Evolutionary conservation across 2,329 filamentous ascomycete species (phyloP).

Genomic region (Gnomoniopsis smithogilvyi): DNA sequence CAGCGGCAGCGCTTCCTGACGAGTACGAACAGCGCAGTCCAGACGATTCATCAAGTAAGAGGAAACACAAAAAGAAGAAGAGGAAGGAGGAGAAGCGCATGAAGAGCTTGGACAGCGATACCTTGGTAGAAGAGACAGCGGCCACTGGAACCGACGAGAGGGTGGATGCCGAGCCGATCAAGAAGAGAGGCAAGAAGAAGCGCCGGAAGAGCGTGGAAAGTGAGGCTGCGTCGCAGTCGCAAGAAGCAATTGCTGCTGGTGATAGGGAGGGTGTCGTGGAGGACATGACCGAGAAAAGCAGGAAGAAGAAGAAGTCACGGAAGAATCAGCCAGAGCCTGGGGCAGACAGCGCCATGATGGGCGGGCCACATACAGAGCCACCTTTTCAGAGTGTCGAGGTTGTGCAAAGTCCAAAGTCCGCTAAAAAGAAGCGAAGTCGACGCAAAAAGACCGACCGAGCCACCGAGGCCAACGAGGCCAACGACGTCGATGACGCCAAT

Average conservation of each 20-base stretch:
- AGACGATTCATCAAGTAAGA: not conserved
- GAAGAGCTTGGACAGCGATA: not conserved
- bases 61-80: not conserved
- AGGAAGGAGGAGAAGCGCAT: conserved; percentile 3
- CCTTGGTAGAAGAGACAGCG: not conserved
- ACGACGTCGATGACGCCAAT: too few species aligned
- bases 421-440: conserved; percentile 5
- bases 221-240: not conserved
- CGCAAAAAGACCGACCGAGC: not conserved
- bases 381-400: not conserved
- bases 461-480: too few species aligned
- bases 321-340: not conserved
- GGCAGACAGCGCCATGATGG: not conserved
- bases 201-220: not conserved
- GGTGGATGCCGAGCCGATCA: not conserved
- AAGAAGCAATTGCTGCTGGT: not conserved
- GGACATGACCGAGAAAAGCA: not conserved
- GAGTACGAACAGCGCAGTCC: not conserved
- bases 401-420: not conserved
- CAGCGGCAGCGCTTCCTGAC: not conserved
- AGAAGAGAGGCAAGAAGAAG: not conserved
- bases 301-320: conserved; percentile 4
- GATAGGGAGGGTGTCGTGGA: not conserved
- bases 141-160: not conserved
- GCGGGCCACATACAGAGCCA: not conserved